Base-by-base conservation (phyloP, 75 land plant genomes). In the Gnetum montanum region DNA sequence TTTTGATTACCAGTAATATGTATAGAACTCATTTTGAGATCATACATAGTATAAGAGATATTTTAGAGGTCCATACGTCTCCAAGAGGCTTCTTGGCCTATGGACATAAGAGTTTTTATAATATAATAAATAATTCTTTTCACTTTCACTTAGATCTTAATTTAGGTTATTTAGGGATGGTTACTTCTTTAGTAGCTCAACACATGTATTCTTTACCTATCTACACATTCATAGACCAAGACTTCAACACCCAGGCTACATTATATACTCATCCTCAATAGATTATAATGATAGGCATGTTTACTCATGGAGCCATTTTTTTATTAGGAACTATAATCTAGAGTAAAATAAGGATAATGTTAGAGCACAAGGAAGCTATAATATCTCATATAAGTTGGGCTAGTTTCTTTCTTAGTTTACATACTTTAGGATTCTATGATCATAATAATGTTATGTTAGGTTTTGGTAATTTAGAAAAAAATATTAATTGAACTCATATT, bases 81-180 rank as follows among this genome's bases (percentile, higher is more conserved):
- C 53, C 53, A 28, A 22, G 53, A 30, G 53, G 30, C 27, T 15
- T 27, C 24, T 50, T 50, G 16, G 53, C 16, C 7, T 25, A 0
- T 18, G 16, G 1, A 50, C 4, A 50, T 50, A 50, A 50, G 33
- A 30, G 1, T 28, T 2, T 50, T 50, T 50, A 50, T 50, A 30
- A 50, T 18, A 30, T 0, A 50, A 50, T 50, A 8, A 55, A 55
- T 22, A 33, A 57, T 3, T 57, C 46, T 36, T 29, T 38, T 19
- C 26, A 57, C 27, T 57, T 57, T 57, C 59, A 57, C 8, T 57
- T 36, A 16, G 59, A 29, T 23, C 34, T 57, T 57, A 1, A 23
- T 57, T n/a, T 59, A 43, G 3, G 34, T 45, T 16, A 4, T 59
- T 59, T 46, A 2, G 49, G 40, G 62, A 2, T 16, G n/a, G 23